A percentile compares a stretch with the other conserved stretches of the same genome.
These are phyloP conservation scores for Colletotrichum theobromicola DNA, from an alignment of 2,329 filamentous ascomycete genomes.

Conservation along the genomic window DNA sequence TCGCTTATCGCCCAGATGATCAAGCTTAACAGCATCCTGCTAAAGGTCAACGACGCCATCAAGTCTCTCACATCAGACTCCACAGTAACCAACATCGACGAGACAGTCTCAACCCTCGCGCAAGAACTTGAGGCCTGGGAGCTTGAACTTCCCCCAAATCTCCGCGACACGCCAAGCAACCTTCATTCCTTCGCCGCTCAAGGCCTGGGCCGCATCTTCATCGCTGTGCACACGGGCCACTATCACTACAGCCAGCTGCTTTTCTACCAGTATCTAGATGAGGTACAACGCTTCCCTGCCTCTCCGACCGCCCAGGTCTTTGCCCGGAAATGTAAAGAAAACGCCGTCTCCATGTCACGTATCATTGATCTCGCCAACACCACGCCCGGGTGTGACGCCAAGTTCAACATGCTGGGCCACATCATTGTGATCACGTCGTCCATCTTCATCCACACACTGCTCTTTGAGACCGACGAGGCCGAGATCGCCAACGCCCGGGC, in stretches of 20 bases:
- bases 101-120: constrained; percentile 34
- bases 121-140: constrained; percentile 39
- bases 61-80: constrained; percentile 22
- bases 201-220: constrained; percentile 47
- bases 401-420: constrained; percentile 50
- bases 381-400: constrained; percentile 41
- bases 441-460: constrained; percentile 49
- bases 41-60: constrained; percentile 41
- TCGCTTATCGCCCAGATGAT: constrained; percentile 28
- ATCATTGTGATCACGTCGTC: constrained; percentile 52
- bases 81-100: constrained; percentile 29
- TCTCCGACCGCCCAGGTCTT: constrained; percentile 27
- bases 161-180: constrained; percentile 44
- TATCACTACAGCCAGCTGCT: constrained; percentile 52
- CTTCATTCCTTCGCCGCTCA: constrained; percentile 37
- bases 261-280: constrained; percentile 49
- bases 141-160: constrained; percentile 33
- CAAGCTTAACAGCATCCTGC: constrained; percentile 36
- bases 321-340: constrained; percentile 42
- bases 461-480: constrained; percentile 41
- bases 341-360: constrained; percentile 43
- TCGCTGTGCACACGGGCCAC: constrained; percentile 50
- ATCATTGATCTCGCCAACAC: constrained; percentile 42
- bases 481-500: constrained; percentile 38
- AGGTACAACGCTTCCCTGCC: constrained; percentile 28